These are phyloP conservation scores for Mortierella sp. DNA, from an alignment of 371 early-diverging fungal species.

Conservation along the genomic window DNA sequence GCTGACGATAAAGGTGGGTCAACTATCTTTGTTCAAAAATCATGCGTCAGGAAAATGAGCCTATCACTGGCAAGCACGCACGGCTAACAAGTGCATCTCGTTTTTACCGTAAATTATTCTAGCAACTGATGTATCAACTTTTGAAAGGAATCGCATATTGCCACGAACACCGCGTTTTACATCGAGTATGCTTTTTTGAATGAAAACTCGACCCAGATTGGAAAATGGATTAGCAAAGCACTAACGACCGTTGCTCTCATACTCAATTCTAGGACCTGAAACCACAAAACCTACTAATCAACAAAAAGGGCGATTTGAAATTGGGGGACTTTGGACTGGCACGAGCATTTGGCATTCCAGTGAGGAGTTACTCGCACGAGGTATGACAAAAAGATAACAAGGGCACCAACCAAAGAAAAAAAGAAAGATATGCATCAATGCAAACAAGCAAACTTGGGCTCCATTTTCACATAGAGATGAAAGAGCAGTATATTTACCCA, in stretches of 20 bases:
- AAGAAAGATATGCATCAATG: too few species aligned
- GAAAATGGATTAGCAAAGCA: too few species aligned
- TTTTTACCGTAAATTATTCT: background rate
- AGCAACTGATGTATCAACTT: slow-evolving; percentile 85
- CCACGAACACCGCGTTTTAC: slow-evolving; percentile 85
- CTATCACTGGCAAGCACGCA: background rate
- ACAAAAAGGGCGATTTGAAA: slow-evolving; percentile 68
- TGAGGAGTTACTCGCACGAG: slow-evolving; percentile 97
- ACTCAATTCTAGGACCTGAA: slow-evolving; percentile 79
- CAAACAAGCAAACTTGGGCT: background rate
- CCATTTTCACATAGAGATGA: background rate
- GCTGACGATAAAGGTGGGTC: slow-evolving; percentile 76
- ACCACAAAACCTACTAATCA: slow-evolving; percentile 78
- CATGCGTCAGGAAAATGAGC: background rate
- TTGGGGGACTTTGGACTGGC: slow-evolving; percentile 98
- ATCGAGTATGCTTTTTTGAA: slow-evolving; percentile 64
- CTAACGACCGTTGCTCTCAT: background rate
- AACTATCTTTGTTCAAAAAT: slow-evolving; percentile 5
- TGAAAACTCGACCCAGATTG: background rate
- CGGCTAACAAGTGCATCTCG: background rate
- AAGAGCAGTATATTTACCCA: background rate
- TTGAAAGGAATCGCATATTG: slow-evolving; percentile 76
- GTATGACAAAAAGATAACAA: slow-evolving; percentile 62
- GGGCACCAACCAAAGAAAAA: background rate
- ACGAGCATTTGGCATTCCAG: slow-evolving; percentile 97